A percentile compares a stretch with the other conserved stretches of the same genome.
These are phyloP conservation scores for Umbelopsis sp. DNA, from an alignment of 371 early-diverging fungal species.

Conservation along the genomic window DNA sequence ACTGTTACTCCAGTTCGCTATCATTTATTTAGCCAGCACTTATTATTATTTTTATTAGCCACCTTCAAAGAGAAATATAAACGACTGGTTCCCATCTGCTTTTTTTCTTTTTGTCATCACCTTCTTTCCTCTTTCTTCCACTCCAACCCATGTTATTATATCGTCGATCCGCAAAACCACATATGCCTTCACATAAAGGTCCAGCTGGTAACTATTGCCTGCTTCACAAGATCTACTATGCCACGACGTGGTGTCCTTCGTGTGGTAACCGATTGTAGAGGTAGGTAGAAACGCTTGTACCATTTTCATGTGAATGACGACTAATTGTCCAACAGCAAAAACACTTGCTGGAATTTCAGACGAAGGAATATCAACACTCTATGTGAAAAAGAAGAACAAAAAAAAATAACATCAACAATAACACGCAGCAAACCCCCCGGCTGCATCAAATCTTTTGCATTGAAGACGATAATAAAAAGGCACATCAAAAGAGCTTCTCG, in stretches of 20 bases:
- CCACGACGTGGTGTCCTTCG: slow-evolving; percentile 9
- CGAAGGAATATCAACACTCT: no score
- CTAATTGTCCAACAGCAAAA: background rate
- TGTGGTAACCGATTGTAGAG: slow-evolving; percentile 9
- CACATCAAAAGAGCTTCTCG: no score
- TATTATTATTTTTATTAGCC: background rate
- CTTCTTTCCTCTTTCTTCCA: background rate
- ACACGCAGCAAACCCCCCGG: no score
- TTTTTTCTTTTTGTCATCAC: background rate
- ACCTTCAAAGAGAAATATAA: background rate
- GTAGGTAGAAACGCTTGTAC: background rate
- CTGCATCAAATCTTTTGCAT: no score
- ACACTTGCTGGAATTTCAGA: no score
- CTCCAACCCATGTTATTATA: background rate
- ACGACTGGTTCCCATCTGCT: slow-evolving; percentile 3
- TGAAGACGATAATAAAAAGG: no score
- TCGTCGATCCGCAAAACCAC: background rate
- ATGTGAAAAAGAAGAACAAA: no score
- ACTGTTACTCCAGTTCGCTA: slow-evolving; percentile 8
- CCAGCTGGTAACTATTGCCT: slow-evolving; percentile 2
- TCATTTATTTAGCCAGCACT: slow-evolving; percentile 11
- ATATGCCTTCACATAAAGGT: background rate
- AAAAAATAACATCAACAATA: no score
- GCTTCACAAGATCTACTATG: slow-evolving; percentile 14
- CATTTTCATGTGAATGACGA: background rate